These are phyloP conservation scores for Excoecaria cochinchinensis DNA, from an alignment of 345 rosid species.

Conservation along the genomic window DNA sequence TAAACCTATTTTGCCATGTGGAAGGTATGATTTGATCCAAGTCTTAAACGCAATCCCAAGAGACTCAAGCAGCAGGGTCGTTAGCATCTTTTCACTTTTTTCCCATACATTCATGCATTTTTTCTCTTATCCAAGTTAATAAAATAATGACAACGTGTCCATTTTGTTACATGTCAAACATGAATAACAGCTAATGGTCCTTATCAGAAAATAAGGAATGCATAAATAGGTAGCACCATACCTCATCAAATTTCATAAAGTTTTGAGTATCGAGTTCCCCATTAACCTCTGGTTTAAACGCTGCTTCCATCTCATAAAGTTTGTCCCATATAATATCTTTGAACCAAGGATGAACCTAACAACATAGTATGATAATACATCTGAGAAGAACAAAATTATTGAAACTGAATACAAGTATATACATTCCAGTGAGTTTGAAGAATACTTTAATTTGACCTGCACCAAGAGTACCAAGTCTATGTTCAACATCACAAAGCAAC, in stretches of 20 bases:
- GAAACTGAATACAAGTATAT: constrained; percentile 11
- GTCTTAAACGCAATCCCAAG: background rate
- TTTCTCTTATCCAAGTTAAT: constrained; percentile 3
- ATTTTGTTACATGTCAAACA: background rate
- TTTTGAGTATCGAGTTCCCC: constrained; percentile 91
- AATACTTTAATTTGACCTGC: constrained; percentile 69
- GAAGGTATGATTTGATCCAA: constrained; percentile 6
- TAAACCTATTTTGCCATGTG: background rate
- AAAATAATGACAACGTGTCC: constrained; percentile 1
- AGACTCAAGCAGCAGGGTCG: background rate
- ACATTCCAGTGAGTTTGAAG: constrained; percentile 8
- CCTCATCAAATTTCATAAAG: constrained; percentile 94
- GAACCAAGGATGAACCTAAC: constrained; percentile 95
- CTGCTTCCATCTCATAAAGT: constrained; percentile 85
- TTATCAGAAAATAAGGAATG: background rate
- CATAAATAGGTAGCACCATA: constrained; percentile 19
- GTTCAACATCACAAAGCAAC: constrained; percentile 83
- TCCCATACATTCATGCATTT: background rate
- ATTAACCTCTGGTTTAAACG: constrained; percentile 78
- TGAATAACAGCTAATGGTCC: background rate
- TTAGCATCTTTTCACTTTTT: background rate
- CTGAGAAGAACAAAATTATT: background rate
- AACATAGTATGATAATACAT: constrained; percentile 17
- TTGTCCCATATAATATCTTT: constrained; percentile 74
- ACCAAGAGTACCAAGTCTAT: constrained; percentile 78